Conservation (phyloP, 768 basidiomycete genomes). For the Serendipita vermifera region DNA sequence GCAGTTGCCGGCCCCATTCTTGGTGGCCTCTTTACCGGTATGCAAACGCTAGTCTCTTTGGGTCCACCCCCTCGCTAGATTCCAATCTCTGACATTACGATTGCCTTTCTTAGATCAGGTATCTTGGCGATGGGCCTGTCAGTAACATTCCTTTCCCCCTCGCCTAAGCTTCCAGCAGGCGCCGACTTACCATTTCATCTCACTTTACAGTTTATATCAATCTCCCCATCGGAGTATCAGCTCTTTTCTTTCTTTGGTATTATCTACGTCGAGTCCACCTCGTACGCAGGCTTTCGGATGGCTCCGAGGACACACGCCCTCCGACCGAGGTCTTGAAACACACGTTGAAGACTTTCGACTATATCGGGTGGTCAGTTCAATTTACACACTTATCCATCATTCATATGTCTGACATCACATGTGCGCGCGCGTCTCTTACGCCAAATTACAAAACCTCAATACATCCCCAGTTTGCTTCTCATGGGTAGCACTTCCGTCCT, state of each 20-base stretch:
- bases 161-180: conserved; percentile 14
- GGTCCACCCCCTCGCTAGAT: no score
- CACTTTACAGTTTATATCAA: conserved; percentile 61
- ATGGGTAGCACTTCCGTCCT: conserved; percentile 62
- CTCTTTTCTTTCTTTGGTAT: conserved; percentile 40
- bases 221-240: conserved; percentile 55
- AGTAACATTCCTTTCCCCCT: conserved; percentile 24
- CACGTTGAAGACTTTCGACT: conserved; percentile 53
- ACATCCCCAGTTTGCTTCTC: conserved; percentile 44
- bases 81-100: no score
- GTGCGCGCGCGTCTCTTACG: no score
- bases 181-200: conserved; percentile 12
- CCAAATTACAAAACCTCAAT: no score
- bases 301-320: conserved; percentile 32
- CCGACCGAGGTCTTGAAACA: conserved; percentile 30
- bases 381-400: conserved; percentile 12
- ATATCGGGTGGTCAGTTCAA: conserved; percentile 54
- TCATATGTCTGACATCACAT: conserved; percentile 15
- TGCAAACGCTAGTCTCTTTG: no score
- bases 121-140: conserved; percentile 81
- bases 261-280: conserved; percentile 50
- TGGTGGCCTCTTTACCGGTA: conserved; percentile 73
- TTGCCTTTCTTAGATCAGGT: no score
- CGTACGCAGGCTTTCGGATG: conserved; percentile 19
- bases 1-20: conserved; percentile 71